Percentiles rank a stretch among this genome's conserved stretches.
Evolutionary conservation across 2,329 filamentous ascomycete species (phyloP).

Genomic region (Lachnellula subtilissima): DNA sequence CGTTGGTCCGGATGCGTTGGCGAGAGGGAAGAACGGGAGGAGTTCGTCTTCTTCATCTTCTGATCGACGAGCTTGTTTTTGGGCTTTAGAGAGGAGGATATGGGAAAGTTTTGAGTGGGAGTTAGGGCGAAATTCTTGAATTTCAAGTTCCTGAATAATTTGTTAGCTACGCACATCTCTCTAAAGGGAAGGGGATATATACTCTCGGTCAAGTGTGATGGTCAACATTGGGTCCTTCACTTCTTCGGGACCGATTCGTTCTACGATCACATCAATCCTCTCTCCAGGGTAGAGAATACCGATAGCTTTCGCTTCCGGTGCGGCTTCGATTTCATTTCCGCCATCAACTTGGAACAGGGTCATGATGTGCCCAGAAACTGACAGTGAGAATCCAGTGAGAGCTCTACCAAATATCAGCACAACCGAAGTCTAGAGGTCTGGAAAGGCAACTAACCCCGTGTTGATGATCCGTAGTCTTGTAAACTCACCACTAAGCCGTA

Average conservation of each 20-base stretch:
- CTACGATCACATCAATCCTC: slow-evolving; percentile 36
- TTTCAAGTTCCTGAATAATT: neutral
- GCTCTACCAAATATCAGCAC: slow-evolving; percentile 26
- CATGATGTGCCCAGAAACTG: slow-evolving; percentile 30
- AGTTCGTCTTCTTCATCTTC: neutral
- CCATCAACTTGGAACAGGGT: slow-evolving; percentile 38
- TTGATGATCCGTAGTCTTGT: slow-evolving; percentile 39
- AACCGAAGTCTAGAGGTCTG: neutral
- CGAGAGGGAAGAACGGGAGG: neutral
- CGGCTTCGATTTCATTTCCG: slow-evolving; percentile 31
- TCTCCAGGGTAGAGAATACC: slow-evolving; percentile 37
- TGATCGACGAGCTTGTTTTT: neutral
- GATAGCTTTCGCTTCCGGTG: slow-evolving; percentile 27
- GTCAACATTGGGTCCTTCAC: slow-evolving; percentile 1
- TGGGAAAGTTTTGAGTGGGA: slow-evolving; percentile 2
- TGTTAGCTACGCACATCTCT: neutral
- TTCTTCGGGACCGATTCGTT: neutral
- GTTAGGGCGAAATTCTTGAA: slow-evolving; percentile 7
- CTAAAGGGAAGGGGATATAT: neutral
- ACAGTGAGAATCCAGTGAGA: slow-evolving; percentile 36
- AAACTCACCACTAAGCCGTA: slow-evolving; percentile 25
- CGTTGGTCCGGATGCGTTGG: neutral
- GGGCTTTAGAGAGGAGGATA: neutral
- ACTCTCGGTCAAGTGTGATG: slow-evolving; percentile 9
- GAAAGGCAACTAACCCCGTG: slow-evolving; percentile 32